Evolutionary conservation across 148 eudicot species (phyloP), one percentile per base, ranked within the genome.

Genomic region (Rhododendron vialii): DNA sequence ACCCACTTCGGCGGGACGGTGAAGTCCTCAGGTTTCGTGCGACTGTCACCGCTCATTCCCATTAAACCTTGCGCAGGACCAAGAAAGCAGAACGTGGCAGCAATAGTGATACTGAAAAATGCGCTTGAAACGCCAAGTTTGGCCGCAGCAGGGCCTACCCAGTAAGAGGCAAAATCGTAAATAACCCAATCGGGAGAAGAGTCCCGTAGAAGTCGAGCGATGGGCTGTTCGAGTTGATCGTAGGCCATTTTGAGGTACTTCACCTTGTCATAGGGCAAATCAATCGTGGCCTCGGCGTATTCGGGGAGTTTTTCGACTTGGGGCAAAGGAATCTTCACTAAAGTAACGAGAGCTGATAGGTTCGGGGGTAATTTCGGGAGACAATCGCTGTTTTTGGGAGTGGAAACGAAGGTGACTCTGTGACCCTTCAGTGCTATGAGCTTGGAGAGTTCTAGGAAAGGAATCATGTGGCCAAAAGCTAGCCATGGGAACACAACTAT

Each of bases 361-460:
- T 41, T 41, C 43, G 7, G 6, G 43, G 43, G 43, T 6, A 41
- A 5, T 41, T 41, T 41, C 43, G 43, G 43, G 43, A 41, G 85
- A 18, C 92, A 87, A 3, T 67, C 28, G 43, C 89, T 84, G 89
- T 90, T 90, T 75, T 88, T 75, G 26, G 90, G 89, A 26, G 92
- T 85, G 45, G 90, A 88, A 8, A 87, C 59, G 71, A 87, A 89
- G 75, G 90, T 78, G 55, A 90, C 78, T 28, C 45, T 84, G 65
- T 88, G 87, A 33, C 89, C 90, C 36, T 71, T 81, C 48, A 24
- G 80, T 17, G 92, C 92, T 36, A 90, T 79, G 81, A 67, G 45
- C 22, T 82, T 83, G 57, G 89, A 82, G 33, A 87, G 90, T 33
- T 89, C 84, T 2, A 86, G 38, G 87, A 48, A 85, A 5, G 91